Conservation (phyloP, 2,329 filamentous ascomycete genomes). For the Pestalotiopsis sp. region DNA sequence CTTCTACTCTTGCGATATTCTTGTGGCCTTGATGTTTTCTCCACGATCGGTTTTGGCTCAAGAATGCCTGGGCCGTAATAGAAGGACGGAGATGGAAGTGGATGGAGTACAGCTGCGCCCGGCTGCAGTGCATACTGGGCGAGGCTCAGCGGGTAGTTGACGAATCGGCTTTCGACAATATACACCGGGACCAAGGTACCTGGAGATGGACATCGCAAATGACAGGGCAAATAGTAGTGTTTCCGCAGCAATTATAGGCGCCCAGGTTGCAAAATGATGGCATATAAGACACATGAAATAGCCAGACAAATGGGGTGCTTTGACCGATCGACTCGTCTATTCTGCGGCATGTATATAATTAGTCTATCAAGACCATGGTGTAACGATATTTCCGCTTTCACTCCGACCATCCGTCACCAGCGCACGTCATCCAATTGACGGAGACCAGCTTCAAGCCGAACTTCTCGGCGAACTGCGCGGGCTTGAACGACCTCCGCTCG, state of each 20-base stretch:
- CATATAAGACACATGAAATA: too few relatives aligned
- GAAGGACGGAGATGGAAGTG: not conserved
- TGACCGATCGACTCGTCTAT: too few relatives aligned
- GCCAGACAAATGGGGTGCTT: too few relatives aligned
- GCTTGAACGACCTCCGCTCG: slow-evolving; percentile 45
- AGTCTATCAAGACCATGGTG: not conserved
- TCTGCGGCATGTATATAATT: too few relatives aligned
- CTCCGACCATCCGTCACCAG: slow-evolving; percentile 45
- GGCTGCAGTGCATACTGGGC: not conserved
- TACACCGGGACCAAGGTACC: not conserved
- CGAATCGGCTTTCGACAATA: not conserved
- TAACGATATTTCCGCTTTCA: not conserved
- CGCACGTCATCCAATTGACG: slow-evolving; percentile 50
- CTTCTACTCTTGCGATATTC: not conserved
- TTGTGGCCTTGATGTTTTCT: not conserved
- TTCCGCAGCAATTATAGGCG: too few relatives aligned
- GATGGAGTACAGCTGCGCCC: not conserved
- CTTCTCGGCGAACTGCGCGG: slow-evolving; percentile 40
- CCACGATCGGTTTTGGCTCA: too few relatives aligned
- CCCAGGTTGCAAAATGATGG: too few relatives aligned
- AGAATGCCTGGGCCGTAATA: too few relatives aligned
- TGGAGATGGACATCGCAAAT: not conserved
- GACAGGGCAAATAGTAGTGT: too few relatives aligned
- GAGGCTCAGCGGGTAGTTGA: not conserved
- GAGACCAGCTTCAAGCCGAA: slow-evolving; percentile 42